A percentile compares a stretch with the other conserved stretches of the same genome.
phyloP scores from a whole-genome alignment of 495 filamentous ascomycete genomes.

The Xeromyces bisporus region DNA sequence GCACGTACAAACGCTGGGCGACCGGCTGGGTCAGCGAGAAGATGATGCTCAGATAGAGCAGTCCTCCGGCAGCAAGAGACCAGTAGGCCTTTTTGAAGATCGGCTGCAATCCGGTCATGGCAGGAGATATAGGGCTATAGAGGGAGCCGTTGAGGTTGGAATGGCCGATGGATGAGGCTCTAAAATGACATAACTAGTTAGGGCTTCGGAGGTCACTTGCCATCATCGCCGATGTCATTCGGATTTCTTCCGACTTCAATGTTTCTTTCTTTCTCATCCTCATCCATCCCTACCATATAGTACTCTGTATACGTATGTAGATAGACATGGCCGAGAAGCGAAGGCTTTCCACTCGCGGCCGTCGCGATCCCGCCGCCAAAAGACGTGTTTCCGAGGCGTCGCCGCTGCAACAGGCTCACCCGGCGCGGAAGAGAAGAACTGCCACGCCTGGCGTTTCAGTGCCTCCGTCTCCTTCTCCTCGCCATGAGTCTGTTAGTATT shows the following conservation, averaged over 20 bases:
- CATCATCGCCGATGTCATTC: slow-evolving; percentile 1
- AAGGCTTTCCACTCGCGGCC: slow-evolving; percentile 25
- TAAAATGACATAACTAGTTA: no score
- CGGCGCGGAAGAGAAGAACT: slow-evolving; percentile 19
- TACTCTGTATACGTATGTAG: no score
- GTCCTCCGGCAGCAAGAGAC: slow-evolving; percentile 32
- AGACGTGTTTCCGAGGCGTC: slow-evolving; percentile 29
- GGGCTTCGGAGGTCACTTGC: background rate
- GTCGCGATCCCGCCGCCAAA: slow-evolving; percentile 31
- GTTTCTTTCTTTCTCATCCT: background rate
- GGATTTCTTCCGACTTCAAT: slow-evolving; percentile 2
- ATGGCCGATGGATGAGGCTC: slow-evolving; percentile 1
- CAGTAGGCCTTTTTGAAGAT: slow-evolving; percentile 44
- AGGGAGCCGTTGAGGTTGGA: slow-evolving; percentile 4
- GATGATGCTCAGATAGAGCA: slow-evolving; percentile 33
- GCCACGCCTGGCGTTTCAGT: slow-evolving; percentile 16
- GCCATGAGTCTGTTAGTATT: slow-evolving; percentile 26
- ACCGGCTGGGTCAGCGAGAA: slow-evolving; percentile 29
- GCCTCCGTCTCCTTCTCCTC: slow-evolving; percentile 10
- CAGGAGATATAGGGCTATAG: slow-evolving; percentile 3
- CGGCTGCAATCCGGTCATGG: slow-evolving; percentile 23
- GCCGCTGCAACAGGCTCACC: slow-evolving; percentile 14
- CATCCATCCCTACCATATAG: no score
- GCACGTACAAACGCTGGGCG: slow-evolving; percentile 34
- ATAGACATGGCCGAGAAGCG: slow-evolving; percentile 31